Conservation (phyloP, 2,329 filamentous ascomycete genomes). For the Colletotrichum tabaci region DNA sequence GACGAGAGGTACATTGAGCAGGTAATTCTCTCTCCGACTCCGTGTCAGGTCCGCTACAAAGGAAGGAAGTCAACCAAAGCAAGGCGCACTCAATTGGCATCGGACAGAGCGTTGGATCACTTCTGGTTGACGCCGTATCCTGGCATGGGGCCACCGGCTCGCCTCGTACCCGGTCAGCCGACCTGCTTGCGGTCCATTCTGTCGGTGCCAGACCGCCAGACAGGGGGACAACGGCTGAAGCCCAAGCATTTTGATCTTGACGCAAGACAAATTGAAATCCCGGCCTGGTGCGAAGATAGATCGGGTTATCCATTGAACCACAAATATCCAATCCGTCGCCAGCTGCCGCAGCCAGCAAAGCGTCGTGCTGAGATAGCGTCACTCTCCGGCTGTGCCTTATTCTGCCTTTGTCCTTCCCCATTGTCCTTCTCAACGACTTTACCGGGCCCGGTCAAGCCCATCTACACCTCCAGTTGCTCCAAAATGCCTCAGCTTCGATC, state of each 20-base stretch:
- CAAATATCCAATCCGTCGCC: not conserved
- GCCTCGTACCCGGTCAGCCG: not conserved
- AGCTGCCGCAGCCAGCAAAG: not conserved
- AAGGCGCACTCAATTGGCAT: not conserved
- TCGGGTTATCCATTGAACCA: not conserved
- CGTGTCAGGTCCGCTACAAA: not conserved
- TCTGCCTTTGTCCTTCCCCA: not conserved
- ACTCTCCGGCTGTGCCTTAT: not conserved
- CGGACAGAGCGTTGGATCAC: constrained; percentile 29
- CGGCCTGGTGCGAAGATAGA: not conserved
- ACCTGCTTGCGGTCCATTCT: not conserved
- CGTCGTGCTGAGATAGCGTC: not conserved
- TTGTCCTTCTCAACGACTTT: constrained; percentile 14
- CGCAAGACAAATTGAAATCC: not conserved
- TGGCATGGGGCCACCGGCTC: not conserved
- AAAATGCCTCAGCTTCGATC: not conserved
- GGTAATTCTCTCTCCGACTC: not conserved
- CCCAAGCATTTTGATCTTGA: not conserved
- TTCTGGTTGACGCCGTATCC: too few relatives aligned
- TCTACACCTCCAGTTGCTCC: not conserved
- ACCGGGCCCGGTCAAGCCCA: constrained; percentile 5
- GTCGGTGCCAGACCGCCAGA: not conserved
- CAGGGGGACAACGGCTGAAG: not conserved
- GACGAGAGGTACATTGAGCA: not conserved
- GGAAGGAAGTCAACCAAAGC: not conserved